phyloP scores from a whole-genome alignment of 768 basidiomycete genomes.

The Amanita pallidorosea region DNA sequence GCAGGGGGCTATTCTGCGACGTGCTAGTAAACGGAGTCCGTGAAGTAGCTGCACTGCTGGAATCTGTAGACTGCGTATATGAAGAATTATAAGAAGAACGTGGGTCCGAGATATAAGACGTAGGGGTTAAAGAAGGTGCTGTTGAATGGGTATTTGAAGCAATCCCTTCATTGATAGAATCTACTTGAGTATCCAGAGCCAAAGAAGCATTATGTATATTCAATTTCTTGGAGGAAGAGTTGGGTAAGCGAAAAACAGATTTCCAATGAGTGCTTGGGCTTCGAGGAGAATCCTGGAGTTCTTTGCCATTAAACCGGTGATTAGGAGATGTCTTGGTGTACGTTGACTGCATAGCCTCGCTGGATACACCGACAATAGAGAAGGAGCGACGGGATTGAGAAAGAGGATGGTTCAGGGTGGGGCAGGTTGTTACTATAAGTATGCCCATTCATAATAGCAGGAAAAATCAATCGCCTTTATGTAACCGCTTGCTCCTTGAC shows the following conservation, averaged over 20 bases:
- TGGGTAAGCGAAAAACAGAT: constrained; percentile 63
- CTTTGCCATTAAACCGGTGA: constrained; percentile 9
- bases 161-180: constrained; percentile 19
- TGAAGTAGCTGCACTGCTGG: constrained; percentile 28
- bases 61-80: constrained; percentile 66
- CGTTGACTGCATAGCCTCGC: constrained; percentile 10
- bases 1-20: constrained; percentile 13
- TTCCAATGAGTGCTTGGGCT: constrained; percentile 46
- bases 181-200: constrained; percentile 37
- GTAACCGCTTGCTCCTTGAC: constrained; percentile 11
- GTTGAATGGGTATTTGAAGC: constrained; percentile 29
- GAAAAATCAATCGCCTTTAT: constrained; percentile 19
- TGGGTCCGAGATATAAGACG: constrained; percentile 46
- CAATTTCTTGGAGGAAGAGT: constrained; percentile 52
- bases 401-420: constrained; percentile 7
- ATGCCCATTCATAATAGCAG: constrained; percentile 11
- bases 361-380: constrained; percentile 13
- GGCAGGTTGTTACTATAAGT: constrained; percentile 11
- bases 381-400: constrained; percentile 9
- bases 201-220: constrained; percentile 29
- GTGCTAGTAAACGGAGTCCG: constrained; percentile 17
- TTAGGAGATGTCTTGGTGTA: constrained; percentile 11
- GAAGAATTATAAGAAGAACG: constrained; percentile 76
- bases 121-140: constrained; percentile 41
- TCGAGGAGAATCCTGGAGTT: constrained; percentile 19